These are phyloP conservation scores for Monosporascus sp. DNA, from an alignment of 2,329 filamentous ascomycete species.

Conservation along the genomic window DNA sequence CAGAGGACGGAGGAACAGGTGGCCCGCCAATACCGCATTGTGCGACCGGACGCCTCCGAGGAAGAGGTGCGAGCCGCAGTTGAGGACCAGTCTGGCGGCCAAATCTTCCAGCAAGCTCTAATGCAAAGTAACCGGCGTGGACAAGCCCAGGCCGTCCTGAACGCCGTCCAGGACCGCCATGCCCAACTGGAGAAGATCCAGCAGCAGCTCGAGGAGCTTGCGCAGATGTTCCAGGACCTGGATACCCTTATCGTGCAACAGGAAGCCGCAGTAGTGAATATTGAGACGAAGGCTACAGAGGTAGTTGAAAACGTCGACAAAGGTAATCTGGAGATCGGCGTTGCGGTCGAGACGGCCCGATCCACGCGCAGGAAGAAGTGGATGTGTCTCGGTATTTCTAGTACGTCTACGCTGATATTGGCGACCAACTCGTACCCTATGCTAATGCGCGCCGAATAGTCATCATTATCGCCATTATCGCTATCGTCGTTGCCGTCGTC, in stretches of 20 bases:
- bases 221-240: slow-evolving; percentile 85
- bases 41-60: slow-evolving; percentile 74
- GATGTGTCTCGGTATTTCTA: slow-evolving; percentile 78
- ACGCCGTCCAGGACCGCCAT: slow-evolving; percentile 78
- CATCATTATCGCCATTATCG: slow-evolving; percentile 47
- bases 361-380: slow-evolving; percentile 90
- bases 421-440: not conserved
- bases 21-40: slow-evolving; percentile 85
- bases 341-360: slow-evolving; percentile 77
- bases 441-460: slow-evolving; percentile 36
- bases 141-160: slow-evolving; percentile 73
- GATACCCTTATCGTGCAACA: slow-evolving; percentile 83
- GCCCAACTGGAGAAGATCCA: slow-evolving; percentile 89
- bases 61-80: slow-evolving; percentile 74
- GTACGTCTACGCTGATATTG: slow-evolving; percentile 34
- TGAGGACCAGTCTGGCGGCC: slow-evolving; percentile 64
- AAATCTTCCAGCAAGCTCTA: slow-evolving; percentile 85
- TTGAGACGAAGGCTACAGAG: slow-evolving; percentile 83
- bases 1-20: slow-evolving; percentile 79
- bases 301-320: slow-evolving; percentile 79
- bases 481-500: slow-evolving; percentile 39
- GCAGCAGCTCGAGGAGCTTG: slow-evolving; percentile 79
- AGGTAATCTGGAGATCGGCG: slow-evolving; percentile 76
- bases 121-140: slow-evolving; percentile 76
- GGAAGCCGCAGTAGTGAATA: slow-evolving; percentile 71